Conservation (phyloP, 2,329 filamentous ascomycete genomes). For the Colletotrichum costaricense region DNA sequence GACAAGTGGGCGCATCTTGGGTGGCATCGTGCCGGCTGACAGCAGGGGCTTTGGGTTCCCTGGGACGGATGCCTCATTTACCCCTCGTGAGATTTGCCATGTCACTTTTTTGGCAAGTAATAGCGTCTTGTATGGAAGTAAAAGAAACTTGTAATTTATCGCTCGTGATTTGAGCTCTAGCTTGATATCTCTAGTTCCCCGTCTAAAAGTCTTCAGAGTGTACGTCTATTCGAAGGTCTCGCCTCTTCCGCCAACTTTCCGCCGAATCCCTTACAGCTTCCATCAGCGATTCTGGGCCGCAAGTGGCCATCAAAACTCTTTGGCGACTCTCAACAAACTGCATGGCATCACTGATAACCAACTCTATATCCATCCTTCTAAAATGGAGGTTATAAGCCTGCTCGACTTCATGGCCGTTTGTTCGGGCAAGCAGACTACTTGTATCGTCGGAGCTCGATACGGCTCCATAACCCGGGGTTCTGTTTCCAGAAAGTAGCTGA, state of each 20-base stretch:
- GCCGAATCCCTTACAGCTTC: conserved; percentile 2
- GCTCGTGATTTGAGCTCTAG: neutral
- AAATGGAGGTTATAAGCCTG: neutral
- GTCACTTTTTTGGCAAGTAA: neutral
- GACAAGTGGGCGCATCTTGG: neutral
- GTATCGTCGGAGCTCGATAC: neutral
- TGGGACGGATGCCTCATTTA: neutral
- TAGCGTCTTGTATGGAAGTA: too few relatives aligned
- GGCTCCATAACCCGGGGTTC: neutral
- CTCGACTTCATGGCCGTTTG: neutral
- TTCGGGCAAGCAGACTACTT: neutral
- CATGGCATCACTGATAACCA: neutral
- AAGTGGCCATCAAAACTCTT: neutral
- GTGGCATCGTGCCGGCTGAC: neutral
- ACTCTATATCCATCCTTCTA: neutral
- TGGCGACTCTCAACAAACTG: neutral
- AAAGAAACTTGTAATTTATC: too few relatives aligned
- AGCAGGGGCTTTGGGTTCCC: neutral
- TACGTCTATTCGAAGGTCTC: conserved; percentile 1
- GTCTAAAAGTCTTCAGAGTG: conserved; percentile 14
- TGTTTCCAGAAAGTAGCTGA: neutral
- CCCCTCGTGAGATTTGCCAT: neutral
- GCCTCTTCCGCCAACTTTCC: neutral
- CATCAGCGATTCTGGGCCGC: conserved; percentile 11
- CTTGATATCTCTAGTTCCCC: neutral